phyloP scores from a whole-genome alignment of 768 basidiomycete species.

The Psilocybe azurescens region DNA sequence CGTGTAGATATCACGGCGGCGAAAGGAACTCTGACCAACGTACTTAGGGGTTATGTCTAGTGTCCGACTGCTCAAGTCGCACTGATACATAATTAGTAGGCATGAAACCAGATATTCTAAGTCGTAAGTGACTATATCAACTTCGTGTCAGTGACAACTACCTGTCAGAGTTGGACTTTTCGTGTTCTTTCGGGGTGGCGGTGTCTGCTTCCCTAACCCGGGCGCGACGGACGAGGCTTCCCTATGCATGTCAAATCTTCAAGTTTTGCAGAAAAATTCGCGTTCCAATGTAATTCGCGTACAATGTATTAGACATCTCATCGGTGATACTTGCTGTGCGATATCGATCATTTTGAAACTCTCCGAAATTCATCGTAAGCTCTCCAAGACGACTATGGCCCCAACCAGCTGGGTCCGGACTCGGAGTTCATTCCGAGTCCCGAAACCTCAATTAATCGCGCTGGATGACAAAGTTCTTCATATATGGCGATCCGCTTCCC shows the following conservation, averaged over 20 bases:
- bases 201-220: not conserved
- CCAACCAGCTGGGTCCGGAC: not conserved
- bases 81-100: not conserved
- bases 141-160: not conserved
- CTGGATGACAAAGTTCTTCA: not conserved
- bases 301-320: too few species aligned
- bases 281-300: too few species aligned
- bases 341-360: too few species aligned
- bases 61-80: not conserved
- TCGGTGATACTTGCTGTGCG: too few species aligned
- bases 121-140: not conserved
- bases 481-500: constrained; percentile 1
- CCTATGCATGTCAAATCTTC: not conserved
- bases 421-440: not conserved
- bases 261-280: too few species aligned
- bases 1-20: not conserved
- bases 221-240: not conserved
- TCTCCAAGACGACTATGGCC: not conserved
- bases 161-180: not conserved
- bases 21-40: not conserved
- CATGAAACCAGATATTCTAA: not conserved
- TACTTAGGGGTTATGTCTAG: not conserved
- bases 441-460: too few species aligned
- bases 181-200: not conserved
- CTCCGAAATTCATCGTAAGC: not conserved